phyloP scores from a whole-genome alignment of 257 asterid species.

The Rehmannia glutinosa region DNA sequence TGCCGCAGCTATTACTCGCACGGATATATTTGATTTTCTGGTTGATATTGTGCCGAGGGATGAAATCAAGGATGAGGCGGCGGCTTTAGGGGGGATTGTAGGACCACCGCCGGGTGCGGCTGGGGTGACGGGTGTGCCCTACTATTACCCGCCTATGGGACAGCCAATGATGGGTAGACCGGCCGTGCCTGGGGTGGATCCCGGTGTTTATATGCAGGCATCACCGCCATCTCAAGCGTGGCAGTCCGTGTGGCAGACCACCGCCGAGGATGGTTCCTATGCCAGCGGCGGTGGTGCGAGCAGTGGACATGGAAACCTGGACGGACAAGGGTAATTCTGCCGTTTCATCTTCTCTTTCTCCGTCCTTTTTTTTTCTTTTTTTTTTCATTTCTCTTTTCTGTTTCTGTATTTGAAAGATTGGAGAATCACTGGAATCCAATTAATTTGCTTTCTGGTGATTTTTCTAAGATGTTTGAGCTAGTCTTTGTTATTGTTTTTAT shows the following conservation, averaged over 20 bases:
- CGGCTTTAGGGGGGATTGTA: constrained; percentile 24
- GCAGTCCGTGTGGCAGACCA: constrained; percentile 68
- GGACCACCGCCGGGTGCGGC: constrained; percentile 34
- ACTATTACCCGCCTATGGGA: constrained; percentile 56
- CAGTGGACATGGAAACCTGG: constrained; percentile 49
- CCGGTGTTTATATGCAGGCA: constrained; percentile 38
- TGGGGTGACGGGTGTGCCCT: constrained; percentile 63
- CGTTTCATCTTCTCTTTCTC: background rate
- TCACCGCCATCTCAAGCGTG: constrained; percentile 66
- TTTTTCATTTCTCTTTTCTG: no score
- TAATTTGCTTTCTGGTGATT: background rate
- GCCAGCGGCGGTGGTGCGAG: constrained; percentile 37
- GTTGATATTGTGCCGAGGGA: constrained; percentile 40
- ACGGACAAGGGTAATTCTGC: constrained; percentile 48
- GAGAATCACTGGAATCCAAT: background rate
- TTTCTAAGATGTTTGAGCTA: background rate
- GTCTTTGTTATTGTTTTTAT: no score
- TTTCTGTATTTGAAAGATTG: background rate
- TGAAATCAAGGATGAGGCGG: constrained; percentile 34
- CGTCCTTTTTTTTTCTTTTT: no score
- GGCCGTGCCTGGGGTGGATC: constrained; percentile 41
- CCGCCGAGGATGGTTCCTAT: constrained; percentile 48
- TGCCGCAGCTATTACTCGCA: constrained; percentile 38
- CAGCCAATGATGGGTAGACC: constrained; percentile 67
- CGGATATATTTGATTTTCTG: constrained; percentile 37